Base-by-base conservation (phyloP, 2,329 filamentous ascomycete genomes). In the Cercospora sp. region DNA sequence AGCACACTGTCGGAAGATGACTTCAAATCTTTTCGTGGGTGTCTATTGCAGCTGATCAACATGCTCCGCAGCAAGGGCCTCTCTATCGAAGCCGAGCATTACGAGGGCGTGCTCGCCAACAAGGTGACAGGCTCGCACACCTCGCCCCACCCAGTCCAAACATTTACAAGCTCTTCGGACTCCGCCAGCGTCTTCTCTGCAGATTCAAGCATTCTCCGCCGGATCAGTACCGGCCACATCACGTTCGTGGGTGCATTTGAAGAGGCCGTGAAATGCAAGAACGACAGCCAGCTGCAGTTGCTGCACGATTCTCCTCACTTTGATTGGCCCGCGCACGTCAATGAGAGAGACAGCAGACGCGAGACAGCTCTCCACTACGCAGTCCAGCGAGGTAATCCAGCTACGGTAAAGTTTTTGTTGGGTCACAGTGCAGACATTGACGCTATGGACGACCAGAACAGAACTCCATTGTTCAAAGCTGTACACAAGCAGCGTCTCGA, bases 21-120 rank as follows among this genome's bases (percentile, higher is more conserved):
- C 20, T 39, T 62, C 3, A 62, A 62, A 31, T 39, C 10, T 12
- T 39, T 62, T 18, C 33, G 39, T 16, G 20, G 36, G n/a, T 62
- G 60, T 62, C 23, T 48, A 28, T 16, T 39, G 26, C 60, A 62
- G 60, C 60, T 62, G 33, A 45, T 45, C 18, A 23, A 62, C 13
- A 62, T 62, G 39, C 23, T 58, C 7, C 53, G 53, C n/a, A 58
- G 53, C 6, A 58, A 58, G 12, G 30, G 30, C n/a, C 16, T 30
- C 26, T 8, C 26, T n/a, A 58, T 58, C 26, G 53, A 58, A 58
- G 53, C 53, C 6, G 53, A 58, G 1, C 16, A 58, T 8, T 58
- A 58, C 53, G 26, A 26, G 26, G 26, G 30, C 26, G 26, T 28
- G 30, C 53, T 58, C 16, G 53, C 53, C 6, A 10, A 58, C 16